Evolutionary conservation across 2,329 filamentous ascomycete species (phyloP).

Genomic region (Cladosporium sp.): DNA sequence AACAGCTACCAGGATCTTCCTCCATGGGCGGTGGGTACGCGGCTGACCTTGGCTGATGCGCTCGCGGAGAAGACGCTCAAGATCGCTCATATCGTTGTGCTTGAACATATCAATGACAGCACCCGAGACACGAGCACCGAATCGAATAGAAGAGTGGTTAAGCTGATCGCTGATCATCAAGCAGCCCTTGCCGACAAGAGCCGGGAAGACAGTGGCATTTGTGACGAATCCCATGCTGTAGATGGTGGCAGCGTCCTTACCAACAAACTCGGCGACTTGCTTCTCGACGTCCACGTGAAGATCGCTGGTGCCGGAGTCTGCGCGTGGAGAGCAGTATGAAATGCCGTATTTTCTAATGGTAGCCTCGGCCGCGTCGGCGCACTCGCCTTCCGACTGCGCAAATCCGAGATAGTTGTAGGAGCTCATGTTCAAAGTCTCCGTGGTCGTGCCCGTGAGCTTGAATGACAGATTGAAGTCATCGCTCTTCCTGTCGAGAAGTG

Average conservation of each 20-base stretch:
- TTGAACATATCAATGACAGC: constrained; percentile 95
- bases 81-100: constrained; percentile 89
- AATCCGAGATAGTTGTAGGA: constrained; percentile 99
- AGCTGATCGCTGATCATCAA: constrained; percentile 95
- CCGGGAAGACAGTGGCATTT: constrained; percentile 88
- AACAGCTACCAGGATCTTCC: constrained; percentile 95
- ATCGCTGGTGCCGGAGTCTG: constrained; percentile 81
- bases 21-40: constrained; percentile 97
- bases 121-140: constrained; percentile 87
- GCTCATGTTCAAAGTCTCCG: constrained; percentile 96
- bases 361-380: constrained; percentile 87
- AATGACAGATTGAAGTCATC: constrained; percentile 90
- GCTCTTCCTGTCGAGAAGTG: constrained; percentile 82
- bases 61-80: constrained; percentile 82
- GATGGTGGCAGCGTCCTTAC: constrained; percentile 90
- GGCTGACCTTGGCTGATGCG: constrained; percentile 95
- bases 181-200: constrained; percentile 85
- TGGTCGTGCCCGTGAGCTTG: constrained; percentile 80
- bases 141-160: constrained; percentile 95
- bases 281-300: constrained; percentile 84
- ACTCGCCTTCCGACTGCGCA: constrained; percentile 93
- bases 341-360: constrained; percentile 80
- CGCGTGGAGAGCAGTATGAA: constrained; percentile 72
- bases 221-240: constrained; percentile 99
- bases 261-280: constrained; percentile 83